Evolutionary conservation across 495 filamentous ascomycete species (phyloP).

Genomic region (Trichocladium uniseriatum): DNA sequence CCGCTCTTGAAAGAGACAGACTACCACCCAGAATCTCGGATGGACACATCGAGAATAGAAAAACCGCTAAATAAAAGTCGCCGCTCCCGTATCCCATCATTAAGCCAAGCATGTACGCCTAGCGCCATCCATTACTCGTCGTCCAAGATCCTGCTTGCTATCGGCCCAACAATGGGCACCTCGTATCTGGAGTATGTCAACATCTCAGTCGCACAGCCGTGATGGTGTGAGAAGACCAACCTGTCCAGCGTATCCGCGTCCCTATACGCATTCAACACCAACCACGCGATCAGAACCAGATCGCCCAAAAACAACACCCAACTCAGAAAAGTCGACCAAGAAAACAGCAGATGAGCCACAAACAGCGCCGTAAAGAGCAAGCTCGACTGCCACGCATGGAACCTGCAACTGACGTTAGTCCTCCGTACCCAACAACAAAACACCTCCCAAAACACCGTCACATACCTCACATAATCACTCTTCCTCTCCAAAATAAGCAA

Average conservation of each 20-base stretch:
- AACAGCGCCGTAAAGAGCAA: conserved; percentile 81
- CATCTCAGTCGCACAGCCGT: not conserved
- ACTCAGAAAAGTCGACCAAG: conserved; percentile 72
- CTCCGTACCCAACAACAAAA: not conserved
- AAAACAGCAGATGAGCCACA: conserved; percentile 75
- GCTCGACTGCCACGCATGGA: conserved; percentile 92
- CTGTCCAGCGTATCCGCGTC: conserved; percentile 90
- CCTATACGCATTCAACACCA: conserved; percentile 69
- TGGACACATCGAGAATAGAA: not conserved
- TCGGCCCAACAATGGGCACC: conserved; percentile 73
- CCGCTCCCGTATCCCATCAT: not conserved
- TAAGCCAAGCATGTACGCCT: not conserved
- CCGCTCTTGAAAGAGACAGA: too few species aligned
- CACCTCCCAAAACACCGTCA: not conserved
- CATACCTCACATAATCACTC: conserved; percentile 89
- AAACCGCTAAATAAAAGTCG: not conserved
- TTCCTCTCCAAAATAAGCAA: conserved; percentile 81
- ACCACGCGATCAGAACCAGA: conserved; percentile 62
- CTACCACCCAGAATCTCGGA: too few species aligned
- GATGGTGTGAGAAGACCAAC: conserved; percentile 25
- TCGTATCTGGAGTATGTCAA: conserved; percentile 59
- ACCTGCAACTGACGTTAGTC: conserved; percentile 40
- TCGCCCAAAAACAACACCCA: conserved; percentile 76
- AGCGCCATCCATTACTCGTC: conserved; percentile 52
- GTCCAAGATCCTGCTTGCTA: conserved; percentile 87